A percentile compares a stretch with the other conserved stretches of the same genome.
Conservation (phyloP, 306 rosid species). For the Dryas alaskensis region DNA sequence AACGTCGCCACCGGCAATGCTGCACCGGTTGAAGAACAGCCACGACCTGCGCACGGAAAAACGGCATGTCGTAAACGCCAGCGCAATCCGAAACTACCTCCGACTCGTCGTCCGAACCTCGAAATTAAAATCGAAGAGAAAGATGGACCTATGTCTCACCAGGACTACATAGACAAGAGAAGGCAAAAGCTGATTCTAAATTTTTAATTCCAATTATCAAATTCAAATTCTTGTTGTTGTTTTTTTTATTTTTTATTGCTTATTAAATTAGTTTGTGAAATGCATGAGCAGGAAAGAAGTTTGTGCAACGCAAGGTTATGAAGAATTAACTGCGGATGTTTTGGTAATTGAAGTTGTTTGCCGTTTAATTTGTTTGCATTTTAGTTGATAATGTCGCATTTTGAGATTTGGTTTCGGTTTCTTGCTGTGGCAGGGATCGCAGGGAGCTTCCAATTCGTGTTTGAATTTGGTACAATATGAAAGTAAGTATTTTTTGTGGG, state of each 20-base stretch:
- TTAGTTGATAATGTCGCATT: neutral
- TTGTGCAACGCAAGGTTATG: slow-evolving; percentile 28
- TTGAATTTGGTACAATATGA: slow-evolving; percentile 65
- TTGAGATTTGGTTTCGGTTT: slow-evolving; percentile 20
- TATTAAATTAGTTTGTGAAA: neutral
- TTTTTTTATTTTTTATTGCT: neutral
- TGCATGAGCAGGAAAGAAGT: slow-evolving; percentile 58
- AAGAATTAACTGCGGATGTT: slow-evolving; percentile 54
- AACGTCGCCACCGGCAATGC: slow-evolving; percentile 63
- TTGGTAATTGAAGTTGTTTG: slow-evolving; percentile 45
- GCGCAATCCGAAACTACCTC: slow-evolving; percentile 28
- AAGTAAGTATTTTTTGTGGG: slow-evolving; percentile 43
- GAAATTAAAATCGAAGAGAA: slow-evolving; percentile 21
- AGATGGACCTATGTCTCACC: slow-evolving; percentile 67
- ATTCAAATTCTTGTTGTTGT: neutral
- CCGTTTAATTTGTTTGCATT: slow-evolving; percentile 3
- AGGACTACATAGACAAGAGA: slow-evolving; percentile 61
- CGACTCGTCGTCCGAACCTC: slow-evolving; percentile 14
- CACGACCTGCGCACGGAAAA: slow-evolving; percentile 14
- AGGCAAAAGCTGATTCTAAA: slow-evolving; percentile 34
- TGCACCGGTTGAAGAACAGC: slow-evolving; percentile 30
- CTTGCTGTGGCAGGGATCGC: slow-evolving; percentile 48
- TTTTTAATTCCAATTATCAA: neutral
- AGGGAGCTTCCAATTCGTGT: slow-evolving; percentile 48
- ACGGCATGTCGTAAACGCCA: slow-evolving; percentile 40